Conservation (phyloP, 2,329 filamentous ascomycete genomes). For the Arthrobotrys musiformis region DNA sequence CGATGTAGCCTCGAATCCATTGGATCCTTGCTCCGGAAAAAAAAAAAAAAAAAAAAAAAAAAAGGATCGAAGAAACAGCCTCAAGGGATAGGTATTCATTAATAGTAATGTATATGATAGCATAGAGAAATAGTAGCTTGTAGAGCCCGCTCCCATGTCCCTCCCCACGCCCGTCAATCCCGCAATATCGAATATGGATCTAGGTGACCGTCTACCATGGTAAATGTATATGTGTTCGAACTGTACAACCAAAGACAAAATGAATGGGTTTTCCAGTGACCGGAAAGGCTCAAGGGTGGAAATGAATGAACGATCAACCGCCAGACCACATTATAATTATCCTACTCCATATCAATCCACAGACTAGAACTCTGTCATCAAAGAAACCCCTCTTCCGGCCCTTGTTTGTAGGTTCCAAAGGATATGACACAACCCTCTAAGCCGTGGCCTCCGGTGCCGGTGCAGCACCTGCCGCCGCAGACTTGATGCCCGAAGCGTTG, state of each 20-base stretch:
- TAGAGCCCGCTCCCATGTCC: not conserved
- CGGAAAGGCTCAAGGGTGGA: not conserved
- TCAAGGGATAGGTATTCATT: not conserved
- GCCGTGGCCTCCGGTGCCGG: constrained; percentile 17
- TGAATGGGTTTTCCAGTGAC: not conserved
- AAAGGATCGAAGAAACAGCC: not conserved
- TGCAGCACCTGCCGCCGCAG: not conserved
- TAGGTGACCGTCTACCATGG: constrained; percentile 3
- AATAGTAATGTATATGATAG: constrained; percentile 7
- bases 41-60: too few species aligned
- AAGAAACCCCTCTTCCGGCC: not conserved
- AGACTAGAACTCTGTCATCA: not conserved
- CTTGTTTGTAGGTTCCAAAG: not conserved
- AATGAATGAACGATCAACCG: constrained; percentile 3
- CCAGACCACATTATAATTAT: constrained; percentile 22
- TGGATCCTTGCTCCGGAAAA: too few species aligned
- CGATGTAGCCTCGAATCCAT: too few species aligned
- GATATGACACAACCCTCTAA: not conserved
- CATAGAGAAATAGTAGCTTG: not conserved
- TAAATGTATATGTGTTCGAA: not conserved
- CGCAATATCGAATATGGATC: not conserved
- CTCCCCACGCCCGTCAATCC: not conserved
- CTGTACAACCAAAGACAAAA: not conserved
- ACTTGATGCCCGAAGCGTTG: constrained; percentile 16
- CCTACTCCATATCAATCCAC: not conserved